Conservation (phyloP, 192 early-diverging fungal species). For the Radiomyces spectabilis region DNA sequence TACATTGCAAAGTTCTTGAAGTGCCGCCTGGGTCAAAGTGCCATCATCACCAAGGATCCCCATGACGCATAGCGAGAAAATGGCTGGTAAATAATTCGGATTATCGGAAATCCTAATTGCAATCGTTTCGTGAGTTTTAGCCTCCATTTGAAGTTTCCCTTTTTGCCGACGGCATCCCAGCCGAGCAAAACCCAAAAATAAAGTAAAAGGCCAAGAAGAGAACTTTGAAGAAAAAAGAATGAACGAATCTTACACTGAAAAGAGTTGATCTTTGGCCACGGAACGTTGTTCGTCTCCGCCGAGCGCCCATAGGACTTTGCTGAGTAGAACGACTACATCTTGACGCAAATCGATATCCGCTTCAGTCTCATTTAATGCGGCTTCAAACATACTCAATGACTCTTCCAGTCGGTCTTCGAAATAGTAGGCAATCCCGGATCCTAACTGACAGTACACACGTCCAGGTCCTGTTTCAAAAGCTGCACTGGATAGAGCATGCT, state of each 20-base stretch:
- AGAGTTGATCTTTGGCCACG: conserved; percentile 74
- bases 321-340: conserved; percentile 65
- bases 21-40: conserved; percentile 50
- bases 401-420: conserved; percentile 59
- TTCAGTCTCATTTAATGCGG: conserved; percentile 49
- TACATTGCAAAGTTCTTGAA: conserved; percentile 59
- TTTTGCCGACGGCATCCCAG: too few relatives aligned
- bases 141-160: too few relatives aligned
- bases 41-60: conserved; percentile 57
- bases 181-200: too few relatives aligned
- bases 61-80: conserved; percentile 62
- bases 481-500: conserved; percentile 20
- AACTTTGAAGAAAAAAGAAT: background rate
- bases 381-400: conserved; percentile 68
- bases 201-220: too few relatives aligned
- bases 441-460: conserved; percentile 41
- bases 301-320: conserved; percentile 86
- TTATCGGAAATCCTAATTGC: conserved; percentile 46
- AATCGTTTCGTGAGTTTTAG: too few relatives aligned
- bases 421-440: conserved; percentile 70
- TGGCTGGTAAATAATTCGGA: conserved; percentile 49
- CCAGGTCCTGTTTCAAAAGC: conserved; percentile 3
- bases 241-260: conserved; percentile 44
- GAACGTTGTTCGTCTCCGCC: conserved; percentile 68
- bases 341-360: conserved; percentile 44